Base-by-base conservation (phyloP, 1,284 basidiomycete species). In the Leccinum angustisporum region DNA sequence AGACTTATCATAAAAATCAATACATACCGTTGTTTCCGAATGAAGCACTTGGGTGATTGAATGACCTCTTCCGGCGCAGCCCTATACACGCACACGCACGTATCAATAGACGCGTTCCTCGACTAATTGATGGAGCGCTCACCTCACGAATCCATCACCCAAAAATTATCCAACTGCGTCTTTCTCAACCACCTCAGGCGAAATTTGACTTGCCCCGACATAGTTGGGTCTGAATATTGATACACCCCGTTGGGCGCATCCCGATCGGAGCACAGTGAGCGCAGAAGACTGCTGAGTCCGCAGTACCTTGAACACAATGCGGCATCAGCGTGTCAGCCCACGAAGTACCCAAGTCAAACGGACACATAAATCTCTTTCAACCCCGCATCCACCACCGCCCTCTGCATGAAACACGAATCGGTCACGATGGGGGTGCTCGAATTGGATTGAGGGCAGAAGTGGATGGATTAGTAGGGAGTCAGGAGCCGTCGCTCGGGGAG, bases 401-500 rank as follows among this genome's bases (percentile, higher is more conserved):
- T 75, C 65, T 89, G 88, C 1, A 86, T 87, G 68, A 90, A 91
- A 67, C 82, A 87, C 4, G 86, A 81, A 50, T 87, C 83, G 0
- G 89, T 88, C 54, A 92, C 72, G 16, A 89, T 78, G 1, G 91
- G 88, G 64, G 27, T 92, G 88, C 69, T 94, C 92, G 16, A 88
- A 76, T 59, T 81, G 79, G 11, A 87, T 71, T 11, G 80, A 6
- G 86, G 81, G 38, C 84, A 81, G 16, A 80, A 72, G 31, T 90
- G 77, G 58, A 92, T 85, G 33, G 82, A 75, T 56, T 83, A 79
- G 70, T 85, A 92, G 1, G 91, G 85, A 0, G 86, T 81, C 46
- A 92, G 78, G 57, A 92, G 82, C n/a, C 90, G 86, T 36, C 88
- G 83, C 72, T 90, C 86, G 52, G 92, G 86, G 40, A 94, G 84